Percentiles rank a stretch among this genome's conserved stretches.
Conservation (phyloP, 768 basidiomycete species). For the Sarcomyxa edulis region DNA sequence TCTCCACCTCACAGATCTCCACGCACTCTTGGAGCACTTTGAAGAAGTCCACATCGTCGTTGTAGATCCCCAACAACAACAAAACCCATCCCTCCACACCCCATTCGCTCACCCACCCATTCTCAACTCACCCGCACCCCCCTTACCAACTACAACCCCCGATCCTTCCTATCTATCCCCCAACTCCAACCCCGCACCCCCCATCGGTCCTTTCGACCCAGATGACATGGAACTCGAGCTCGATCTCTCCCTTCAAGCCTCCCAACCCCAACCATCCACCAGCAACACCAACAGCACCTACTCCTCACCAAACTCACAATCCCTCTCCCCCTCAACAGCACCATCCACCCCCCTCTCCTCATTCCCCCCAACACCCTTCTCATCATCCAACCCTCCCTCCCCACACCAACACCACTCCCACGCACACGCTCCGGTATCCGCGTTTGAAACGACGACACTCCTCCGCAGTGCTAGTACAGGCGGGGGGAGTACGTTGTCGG, state of each 20-base stretch:
- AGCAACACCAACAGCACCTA: too few relatives aligned
- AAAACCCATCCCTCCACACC: constrained; percentile 35
- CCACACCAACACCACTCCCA: constrained; percentile 19
- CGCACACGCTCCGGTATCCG: constrained; percentile 32
- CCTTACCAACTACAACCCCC: constrained; percentile 10
- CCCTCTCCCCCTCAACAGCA: constrained; percentile 27
- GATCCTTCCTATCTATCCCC: constrained; percentile 1
- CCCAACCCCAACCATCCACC: constrained; percentile 14
- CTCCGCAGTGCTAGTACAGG: too few relatives aligned
- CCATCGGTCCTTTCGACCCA: constrained; percentile 51
- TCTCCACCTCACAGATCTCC: constrained; percentile 48
- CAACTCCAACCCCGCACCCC: constrained; percentile 12
- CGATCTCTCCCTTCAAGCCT: constrained; percentile 30
- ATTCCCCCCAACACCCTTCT: constrained; percentile 41
- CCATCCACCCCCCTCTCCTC: constrained; percentile 41
- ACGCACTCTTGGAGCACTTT: constrained; percentile 83
- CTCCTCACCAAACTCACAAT: too few relatives aligned
- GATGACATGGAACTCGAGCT: constrained; percentile 83
- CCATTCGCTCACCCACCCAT: constrained; percentile 5
- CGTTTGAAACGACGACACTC: constrained; percentile 49
- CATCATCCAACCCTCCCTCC: constrained; percentile 27
- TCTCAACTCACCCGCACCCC: constrained; percentile 20
- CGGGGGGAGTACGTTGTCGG: too few relatives aligned
- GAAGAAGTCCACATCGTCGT: constrained; percentile 87
- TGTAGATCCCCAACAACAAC: constrained; percentile 35